Evolutionary conservation across 1,284 basidiomycete genomes (phyloP), one percentile per base, ranked within the genome.

Genomic region (Boletus smithii): DNA sequence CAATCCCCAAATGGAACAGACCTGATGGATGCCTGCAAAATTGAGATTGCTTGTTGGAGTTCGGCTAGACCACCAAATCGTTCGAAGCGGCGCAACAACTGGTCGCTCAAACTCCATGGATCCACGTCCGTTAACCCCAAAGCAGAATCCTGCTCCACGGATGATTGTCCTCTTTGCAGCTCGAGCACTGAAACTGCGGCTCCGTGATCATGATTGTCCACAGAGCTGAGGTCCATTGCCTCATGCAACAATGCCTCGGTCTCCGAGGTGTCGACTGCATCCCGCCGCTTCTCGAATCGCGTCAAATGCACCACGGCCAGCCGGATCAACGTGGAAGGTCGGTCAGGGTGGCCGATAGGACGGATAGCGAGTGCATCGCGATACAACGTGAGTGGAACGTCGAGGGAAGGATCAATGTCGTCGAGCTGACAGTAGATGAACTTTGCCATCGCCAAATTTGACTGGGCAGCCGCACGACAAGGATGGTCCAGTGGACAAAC

Each of bases 381-480:
- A 39, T 53, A 53, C 16, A 53, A 26, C 0, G 27, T 18, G 7
- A 49, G 32, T 7, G 39, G 26, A 14, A 26, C 10, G 3, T 35
- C 38, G n/a, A 53, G 32, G 9, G 41, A 26, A 23, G 4, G 13
- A 10, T 35, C 14, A 3, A 27, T 20, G 9, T 27, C 17, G 13
- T 37, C 7, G 14, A 39, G 16, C 14, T 20, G 22, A 5, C 32
- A 41, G 14, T 24, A 16, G 17, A 23, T 30, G 30, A 35, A 31
- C 11, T 42, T 45, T 34, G 48, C 42, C 9, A 32, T 35, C 3
- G 53, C 53, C 26, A 55, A 20, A 20, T 55, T 51, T 20, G 42
- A 51, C 14, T 41, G 32, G 13, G 48, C 53, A 7, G 36, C 53
- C 6, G 38, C 33, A 24, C 44, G 53, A 26, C 41, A 34, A 23